Evolutionary conservation across 495 filamentous ascomycete species (phyloP), one percentile per base, ranked within the genome.

Genomic region (Glutinoglossum americanum): DNA sequence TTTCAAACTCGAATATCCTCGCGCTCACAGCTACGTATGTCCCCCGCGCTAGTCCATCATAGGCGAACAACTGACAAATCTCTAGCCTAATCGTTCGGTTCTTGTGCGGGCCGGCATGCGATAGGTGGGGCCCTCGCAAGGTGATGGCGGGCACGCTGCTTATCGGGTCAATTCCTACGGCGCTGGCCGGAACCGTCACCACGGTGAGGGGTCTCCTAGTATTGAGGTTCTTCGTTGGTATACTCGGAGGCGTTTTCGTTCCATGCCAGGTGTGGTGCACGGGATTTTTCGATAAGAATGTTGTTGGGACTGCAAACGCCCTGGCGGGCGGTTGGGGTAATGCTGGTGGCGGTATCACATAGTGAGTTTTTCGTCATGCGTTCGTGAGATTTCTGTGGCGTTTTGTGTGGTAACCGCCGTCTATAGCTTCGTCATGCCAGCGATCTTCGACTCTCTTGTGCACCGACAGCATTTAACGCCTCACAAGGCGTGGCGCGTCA

Each of bases 191-290:
- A 3, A 76, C 85, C 0, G 79, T 93, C 37, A 79, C 76, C 45
- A 79, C 73, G 54, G 80, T 82, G 0, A 68, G 73, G 0, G 85
- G 89, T 0, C 75, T 96, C 26, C 79, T 89, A 55, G 75, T 82
- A 15, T 72, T 89, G 55, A 81, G 90, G 33, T 94, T 96, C 72
- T 96, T 96, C 70, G 76, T 96, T 56, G 90, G 90, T 37, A 94
- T 97, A 57, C 76, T 97, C 0, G 90, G 90, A 32, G 90, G 84
- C 0, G 78, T 78, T 5, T 97, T 97, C 61, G 89, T 97, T 2
- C 90, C 90, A 1, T 96, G 90, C 67, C 90, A 94, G 62, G 90
- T 96, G 8, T 97, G 90, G 89, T 85, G 83, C 30, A 95, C 90
- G 0, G 89, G 84, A 1, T 96, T 90, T 73, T 94, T 92, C 64